Evolutionary conservation across 441 rosid species (phyloP), one percentile per base, ranked within the genome.

Genomic region (Pelargonium myrrhifolium): DNA sequence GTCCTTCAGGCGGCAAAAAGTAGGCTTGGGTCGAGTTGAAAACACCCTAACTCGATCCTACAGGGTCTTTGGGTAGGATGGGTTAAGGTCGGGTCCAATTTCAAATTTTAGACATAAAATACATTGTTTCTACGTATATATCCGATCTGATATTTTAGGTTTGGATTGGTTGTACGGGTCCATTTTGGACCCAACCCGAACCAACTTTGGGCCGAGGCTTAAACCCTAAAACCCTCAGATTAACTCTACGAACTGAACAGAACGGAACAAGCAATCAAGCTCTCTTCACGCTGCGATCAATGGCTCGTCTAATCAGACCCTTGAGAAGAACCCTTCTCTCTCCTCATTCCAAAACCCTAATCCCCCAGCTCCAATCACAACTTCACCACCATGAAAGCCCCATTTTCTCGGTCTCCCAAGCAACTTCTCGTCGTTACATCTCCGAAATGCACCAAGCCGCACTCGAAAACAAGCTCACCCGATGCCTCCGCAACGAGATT

Each of bases 361-460:
- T 26, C 42, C 55, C 74, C 22, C 59, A 21, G 17, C 47, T 65
- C 55, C 70, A 62, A 24, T 51, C 9, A 59, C 9, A 9, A 11
- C 37, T 72, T 40, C 72, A 71, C 69, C 65, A 42, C 1, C 71
- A 9, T 14, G 51, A 45, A 45, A 45, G 1, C 51, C 51, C 51
- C 51, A 45, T 9, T 45, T 45, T 12, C 51, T 45, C 2, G n/a
- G 3, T 45, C 51, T 14, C 51, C 51, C 45, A 7, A 40, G 7
- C 45, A 40, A 28, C 31, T 28, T 10, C 45, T 40, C 51, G 51
- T 15, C 51, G 51, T 9, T 86, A 79, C 75, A 73, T 80, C 0
- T 74, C 89, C 4, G 84, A 82, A 64, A 83, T 80, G 89, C 91
- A 84, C 66, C 84, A 84, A 58, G 76, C 87, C 11, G 92, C 93